Base-by-base conservation (phyloP, 331 rosid species). In the Acacia concinna region DNA sequence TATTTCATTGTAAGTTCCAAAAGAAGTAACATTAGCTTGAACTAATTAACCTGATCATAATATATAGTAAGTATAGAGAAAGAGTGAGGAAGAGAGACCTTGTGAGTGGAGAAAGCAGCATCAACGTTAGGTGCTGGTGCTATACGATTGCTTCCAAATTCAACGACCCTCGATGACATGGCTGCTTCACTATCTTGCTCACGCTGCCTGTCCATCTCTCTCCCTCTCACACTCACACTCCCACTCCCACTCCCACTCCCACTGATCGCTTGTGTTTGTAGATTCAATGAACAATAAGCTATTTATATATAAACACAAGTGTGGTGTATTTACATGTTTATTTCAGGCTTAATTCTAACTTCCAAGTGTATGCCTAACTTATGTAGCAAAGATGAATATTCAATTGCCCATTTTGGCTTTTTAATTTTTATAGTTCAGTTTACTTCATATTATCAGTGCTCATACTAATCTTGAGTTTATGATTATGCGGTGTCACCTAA, bases 131-230 rank as follows among this genome's bases (percentile, higher is more conserved):
- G 31, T 56, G 63, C 32, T 1, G 91, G 94, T 5, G 25, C 87
- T 3, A 90, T 84, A 37, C 93, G 89, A 57, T 46, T 88, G 82
- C 84, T 81, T 10, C 82, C 83, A 3, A 31, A 49, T 4, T 49
- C 77, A 2, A 14, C 75, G 10, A 2, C 78, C 23, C 59, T 21
- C 34, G 34, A 57, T 25, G 65, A 12, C 2, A 27, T 4, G n/a
- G 73, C 71, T 54, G 83, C 59, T 75, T 60, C 38, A 60, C n/a
- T 14, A 0, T 60, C 67, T 30, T 30, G 17, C 65, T 57, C 65
- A 11, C 7, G 18, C 20, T 23, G 65, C 32, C 18, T 27, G 25
- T 25, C 38, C 67, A 60, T 60, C 9, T 60, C n/a, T 59, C 35
- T 59, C 66, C 0, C 62, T 54, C 51, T 46, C 52, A n/a, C n/a